Base-by-base conservation (phyloP, 352 stramenopile species). In the Phytophthora sojae region DNA sequence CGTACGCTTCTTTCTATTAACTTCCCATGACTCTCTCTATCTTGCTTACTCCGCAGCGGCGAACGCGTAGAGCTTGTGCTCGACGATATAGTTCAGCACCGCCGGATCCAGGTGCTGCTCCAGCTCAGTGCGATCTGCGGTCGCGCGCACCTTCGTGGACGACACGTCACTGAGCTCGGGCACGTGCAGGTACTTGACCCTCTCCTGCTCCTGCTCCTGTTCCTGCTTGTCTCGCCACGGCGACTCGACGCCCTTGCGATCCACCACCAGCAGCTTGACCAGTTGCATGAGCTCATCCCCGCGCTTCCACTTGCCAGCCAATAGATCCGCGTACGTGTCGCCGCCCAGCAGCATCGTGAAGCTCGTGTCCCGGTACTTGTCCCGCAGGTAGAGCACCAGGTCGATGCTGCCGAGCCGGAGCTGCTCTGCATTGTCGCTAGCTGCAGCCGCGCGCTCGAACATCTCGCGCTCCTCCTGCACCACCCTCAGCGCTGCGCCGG, bases 291-390 rank as follows among this genome's bases (percentile, higher is more conserved):
- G 78, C 64, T 93, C 81, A 17, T 96, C 78, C 3, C 85, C 89
- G 30, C 80, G 71, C 63, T 97, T 97, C 91, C 91, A 97, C 72
- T 97, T 97, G 47, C 88, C 89, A 25, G 80, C 76, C 44, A 87
- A 58, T 55, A 97, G 69, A 69, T 97, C 91, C 6, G 79, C 77
- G 75, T 91, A 97, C 55, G 91, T 96, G 71, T 97, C 91, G 6
- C 77, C 89, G 6, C 91, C 91, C 6, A 97, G 59, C 23, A 97
- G 71, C 78, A 95, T 82, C 56, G 86, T 86, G 30, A 96, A 97
- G 30, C 52, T 70, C 23, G 75, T 76, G 56, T 94, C 64, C 30
- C 74, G 76, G 42, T 91, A 58, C 50, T 78, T 73, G 14, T 78
- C 57, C 12, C 63, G 57, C 30, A 96, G 65, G 42, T 81, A 92